Conservation (phyloP, 2,329 filamentous ascomycete genomes). For the Fusarium penzigii region DNA sequence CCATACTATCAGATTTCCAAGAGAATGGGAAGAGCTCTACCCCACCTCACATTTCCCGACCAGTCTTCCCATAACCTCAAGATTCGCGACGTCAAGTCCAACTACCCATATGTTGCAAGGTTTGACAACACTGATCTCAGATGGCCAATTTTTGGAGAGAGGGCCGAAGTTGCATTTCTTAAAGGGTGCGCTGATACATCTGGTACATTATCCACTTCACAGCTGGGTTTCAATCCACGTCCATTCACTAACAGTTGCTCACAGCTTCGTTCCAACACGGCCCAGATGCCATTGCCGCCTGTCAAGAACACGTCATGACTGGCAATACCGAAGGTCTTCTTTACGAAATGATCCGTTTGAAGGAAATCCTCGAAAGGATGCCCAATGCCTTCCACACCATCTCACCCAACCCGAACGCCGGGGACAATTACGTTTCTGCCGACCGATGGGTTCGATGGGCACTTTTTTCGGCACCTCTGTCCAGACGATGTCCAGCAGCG, state of each 20-base stretch:
- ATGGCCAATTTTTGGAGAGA: conserved; percentile 56
- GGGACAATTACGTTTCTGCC: conserved; percentile 51
- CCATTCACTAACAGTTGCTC: not conserved
- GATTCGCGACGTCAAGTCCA: conserved; percentile 49
- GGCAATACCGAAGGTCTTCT: conserved; percentile 51
- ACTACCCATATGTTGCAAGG: conserved; percentile 50
- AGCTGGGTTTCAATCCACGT: rapidly evolving
- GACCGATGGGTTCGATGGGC: conserved; percentile 53
- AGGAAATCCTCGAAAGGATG: conserved; percentile 55
- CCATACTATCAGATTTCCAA: conserved; percentile 52
- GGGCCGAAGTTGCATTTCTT: conserved; percentile 52
- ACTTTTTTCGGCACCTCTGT: conserved; percentile 52
- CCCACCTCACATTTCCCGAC: conserved; percentile 54
- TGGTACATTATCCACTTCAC: conserved; percentile 13
- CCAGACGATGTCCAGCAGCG: conserved; percentile 50
- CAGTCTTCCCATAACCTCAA: conserved; percentile 56
- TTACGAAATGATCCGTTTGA: conserved; percentile 50
- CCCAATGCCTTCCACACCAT: conserved; percentile 57
- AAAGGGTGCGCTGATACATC: conserved; percentile 50
- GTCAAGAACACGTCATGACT: conserved; percentile 57
- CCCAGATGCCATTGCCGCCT: conserved; percentile 52
- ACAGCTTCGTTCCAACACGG: conserved; percentile 50
- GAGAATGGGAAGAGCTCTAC: conserved; percentile 52
- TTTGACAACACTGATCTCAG: conserved; percentile 56
- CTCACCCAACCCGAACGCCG: conserved; percentile 52